Percentiles rank a stretch among this genome's conserved stretches.
Conservation (phyloP, 1,139 yeast genomes). For the Entelexis sorbosivorans region DNA sequence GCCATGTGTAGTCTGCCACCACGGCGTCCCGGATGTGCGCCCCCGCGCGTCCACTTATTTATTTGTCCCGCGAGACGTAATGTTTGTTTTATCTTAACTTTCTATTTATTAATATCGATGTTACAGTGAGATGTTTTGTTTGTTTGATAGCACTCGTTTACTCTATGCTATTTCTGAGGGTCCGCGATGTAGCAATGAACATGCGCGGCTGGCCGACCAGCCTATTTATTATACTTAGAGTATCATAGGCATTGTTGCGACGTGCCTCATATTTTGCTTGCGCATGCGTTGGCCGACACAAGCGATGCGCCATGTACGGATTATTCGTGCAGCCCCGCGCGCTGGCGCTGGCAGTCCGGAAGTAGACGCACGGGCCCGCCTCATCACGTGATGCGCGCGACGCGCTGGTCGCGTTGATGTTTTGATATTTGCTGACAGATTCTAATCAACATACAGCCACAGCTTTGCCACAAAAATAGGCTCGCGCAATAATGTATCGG, state of each 20-base stretch:
- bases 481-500: background rate
- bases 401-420: background rate
- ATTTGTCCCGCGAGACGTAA: background rate
- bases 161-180: background rate
- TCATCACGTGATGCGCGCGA: background rate
- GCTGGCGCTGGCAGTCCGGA: background rate
- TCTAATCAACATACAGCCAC: background rate
- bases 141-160: too few species aligned
- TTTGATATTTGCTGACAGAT: conserved; percentile 4
- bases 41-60: background rate
- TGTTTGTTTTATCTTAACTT: background rate
- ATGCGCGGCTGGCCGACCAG: too few species aligned
- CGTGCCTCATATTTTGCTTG: too few species aligned
- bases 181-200: too few species aligned
- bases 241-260: too few species aligned
- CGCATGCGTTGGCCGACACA: too few species aligned
- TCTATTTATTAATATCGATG: background rate
- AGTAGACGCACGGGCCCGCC: background rate
- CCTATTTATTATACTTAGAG: too few species aligned
- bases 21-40: too few species aligned
- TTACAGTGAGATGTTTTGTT: background rate
- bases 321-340: background rate
- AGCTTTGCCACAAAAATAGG: background rate
- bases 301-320: too few species aligned
- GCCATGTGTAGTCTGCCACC: too few species aligned